Evolutionary conservation across 345 rosid species (phyloP).

Genomic region (Eucalyptus dawsonii): DNA sequence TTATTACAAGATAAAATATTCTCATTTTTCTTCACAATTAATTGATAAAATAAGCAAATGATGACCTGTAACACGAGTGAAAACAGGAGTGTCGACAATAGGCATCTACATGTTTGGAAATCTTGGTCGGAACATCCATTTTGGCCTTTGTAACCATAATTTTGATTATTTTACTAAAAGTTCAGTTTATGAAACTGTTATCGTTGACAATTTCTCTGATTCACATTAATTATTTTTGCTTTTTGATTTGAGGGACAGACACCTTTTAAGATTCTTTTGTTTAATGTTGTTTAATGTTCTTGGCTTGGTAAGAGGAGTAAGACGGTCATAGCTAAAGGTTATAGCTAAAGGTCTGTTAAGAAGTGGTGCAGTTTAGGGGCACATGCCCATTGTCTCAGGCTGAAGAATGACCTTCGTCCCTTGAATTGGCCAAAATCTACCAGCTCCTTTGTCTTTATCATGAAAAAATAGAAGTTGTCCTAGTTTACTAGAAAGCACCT

Average conservation of each 20-base stretch:
- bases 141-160: not conserved
- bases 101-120: not conserved
- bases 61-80: not conserved
- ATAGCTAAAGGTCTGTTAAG: not conserved
- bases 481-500: not conserved
- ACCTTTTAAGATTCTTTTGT: not conserved
- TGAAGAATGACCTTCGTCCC: not conserved
- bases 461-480: not conserved
- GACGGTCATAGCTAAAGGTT: not conserved
- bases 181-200: not conserved
- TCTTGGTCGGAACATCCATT: not conserved
- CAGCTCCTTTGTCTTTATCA: not conserved
- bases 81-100: not conserved
- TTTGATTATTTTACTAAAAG: not conserved
- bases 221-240: not conserved
- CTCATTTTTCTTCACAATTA: not conserved
- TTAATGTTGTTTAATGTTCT: not conserved
- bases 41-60: not conserved
- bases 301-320: not conserved
- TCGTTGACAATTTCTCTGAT: not conserved
- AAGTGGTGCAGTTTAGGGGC: not conserved
- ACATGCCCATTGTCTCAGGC: not conserved
- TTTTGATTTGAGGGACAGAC: not conserved
- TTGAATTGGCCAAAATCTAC: not conserved
- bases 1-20: not conserved